Percentiles rank a stretch among this genome's conserved stretches.
Conservation (phyloP, 2,329 filamentous ascomycete genomes). For the Trichoderma brevicompactum region DNA sequence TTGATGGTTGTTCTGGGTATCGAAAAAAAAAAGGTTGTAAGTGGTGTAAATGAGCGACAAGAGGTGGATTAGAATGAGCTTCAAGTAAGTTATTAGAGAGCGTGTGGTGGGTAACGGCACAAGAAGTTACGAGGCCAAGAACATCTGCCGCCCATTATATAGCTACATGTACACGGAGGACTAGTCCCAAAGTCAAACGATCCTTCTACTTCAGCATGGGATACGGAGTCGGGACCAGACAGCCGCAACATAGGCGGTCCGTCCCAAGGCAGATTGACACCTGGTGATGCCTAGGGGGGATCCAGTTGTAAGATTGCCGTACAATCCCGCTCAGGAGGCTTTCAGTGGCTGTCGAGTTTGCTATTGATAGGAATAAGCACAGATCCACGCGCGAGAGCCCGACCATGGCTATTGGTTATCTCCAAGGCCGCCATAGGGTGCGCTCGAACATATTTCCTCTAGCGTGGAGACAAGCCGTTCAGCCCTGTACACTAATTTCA, state of each 20-base stretch:
- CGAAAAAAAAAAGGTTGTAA: slow-evolving; percentile 4
- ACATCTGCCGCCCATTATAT: slow-evolving; percentile 1
- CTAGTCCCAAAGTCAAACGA: slow-evolving; percentile 9
- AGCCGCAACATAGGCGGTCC: slow-evolving; percentile 8
- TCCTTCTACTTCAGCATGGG: background rate
- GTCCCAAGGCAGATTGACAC: slow-evolving; percentile 4
- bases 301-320: slow-evolving; percentile 13
- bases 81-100: slow-evolving; percentile 3
- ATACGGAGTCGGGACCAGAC: background rate
- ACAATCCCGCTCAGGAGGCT: background rate
- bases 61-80: background rate
- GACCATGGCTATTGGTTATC: slow-evolving; percentile 7
- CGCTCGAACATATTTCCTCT: slow-evolving; percentile 9
- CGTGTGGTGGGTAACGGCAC: background rate
- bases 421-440: background rate
- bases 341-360: background rate
- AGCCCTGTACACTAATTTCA: slow-evolving; percentile 28
- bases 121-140: background rate
- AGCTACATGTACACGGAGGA: background rate
- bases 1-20: slow-evolving; percentile 13
- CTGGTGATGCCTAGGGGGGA: background rate
- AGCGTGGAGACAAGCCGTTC: slow-evolving; percentile 20
- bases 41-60: slow-evolving; percentile 21
- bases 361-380: slow-evolving; percentile 9
- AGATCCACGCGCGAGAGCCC: slow-evolving; percentile 13